Conservation (phyloP, 1,284 basidiomycete species). For the Cryptococcus sp. region DNA sequence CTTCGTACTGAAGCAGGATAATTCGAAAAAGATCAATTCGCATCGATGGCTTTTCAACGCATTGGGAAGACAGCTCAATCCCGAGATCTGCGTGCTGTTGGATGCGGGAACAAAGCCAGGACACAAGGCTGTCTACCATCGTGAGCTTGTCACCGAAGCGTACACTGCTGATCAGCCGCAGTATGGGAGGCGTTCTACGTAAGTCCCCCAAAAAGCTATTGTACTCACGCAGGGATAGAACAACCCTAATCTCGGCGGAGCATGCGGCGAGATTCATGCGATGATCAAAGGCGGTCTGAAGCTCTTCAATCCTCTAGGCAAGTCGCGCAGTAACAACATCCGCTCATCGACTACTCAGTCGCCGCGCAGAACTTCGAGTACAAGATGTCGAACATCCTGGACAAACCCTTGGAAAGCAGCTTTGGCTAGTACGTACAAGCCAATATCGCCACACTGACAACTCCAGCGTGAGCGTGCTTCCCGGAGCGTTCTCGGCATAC, state of each 20-base stretch:
- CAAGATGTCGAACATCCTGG: constrained; percentile 92
- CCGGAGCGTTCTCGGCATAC: constrained; percentile 96
- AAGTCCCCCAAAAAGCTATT: constrained; percentile 5
- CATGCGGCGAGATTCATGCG: constrained; percentile 89
- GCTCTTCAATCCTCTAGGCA: constrained; percentile 81
- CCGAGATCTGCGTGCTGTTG: constrained; percentile 84
- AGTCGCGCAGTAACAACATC: neutral
- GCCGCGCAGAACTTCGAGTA: constrained; percentile 99
- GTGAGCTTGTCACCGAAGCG: constrained; percentile 21
- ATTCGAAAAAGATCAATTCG: constrained; percentile 95
- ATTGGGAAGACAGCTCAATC: constrained; percentile 81
- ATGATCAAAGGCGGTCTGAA: constrained; percentile 92
- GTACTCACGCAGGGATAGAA: constrained; percentile 33
- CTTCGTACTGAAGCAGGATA: constrained; percentile 92
- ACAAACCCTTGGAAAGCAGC: constrained; percentile 83
- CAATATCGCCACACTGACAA: neutral
- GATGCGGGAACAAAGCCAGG: constrained; percentile 96
- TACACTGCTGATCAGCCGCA: constrained; percentile 13
- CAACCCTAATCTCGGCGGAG: constrained; percentile 68
- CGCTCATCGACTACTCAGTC: constrained; percentile 43
- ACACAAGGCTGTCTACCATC: constrained; percentile 93
- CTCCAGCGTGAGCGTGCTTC: constrained; percentile 75
- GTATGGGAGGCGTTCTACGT: constrained; percentile 79
- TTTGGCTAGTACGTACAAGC: constrained; percentile 70
- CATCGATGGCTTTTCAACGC: constrained; percentile 97